phyloP scores from a whole-genome alignment of 352 stramenopile genomes.

The Paralagenidium karlingii region DNA sequence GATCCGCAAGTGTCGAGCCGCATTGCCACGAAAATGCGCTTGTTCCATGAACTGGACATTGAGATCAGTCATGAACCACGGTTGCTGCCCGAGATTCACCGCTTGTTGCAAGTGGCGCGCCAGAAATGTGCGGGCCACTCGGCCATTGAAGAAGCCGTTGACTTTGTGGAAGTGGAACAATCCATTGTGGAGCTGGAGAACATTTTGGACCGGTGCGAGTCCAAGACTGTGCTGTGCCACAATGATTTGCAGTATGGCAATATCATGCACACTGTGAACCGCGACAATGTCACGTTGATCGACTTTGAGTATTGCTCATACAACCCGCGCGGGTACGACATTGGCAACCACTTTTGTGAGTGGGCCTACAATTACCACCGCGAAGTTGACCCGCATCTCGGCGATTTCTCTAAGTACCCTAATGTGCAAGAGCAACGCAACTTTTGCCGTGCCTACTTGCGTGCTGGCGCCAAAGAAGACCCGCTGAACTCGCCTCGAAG shows the following conservation, averaged over 20 bases:
- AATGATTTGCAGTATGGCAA: constrained; percentile 92
- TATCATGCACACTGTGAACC: constrained; percentile 48
- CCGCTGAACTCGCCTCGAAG: too few relatives aligned
- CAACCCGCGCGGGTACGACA: constrained; percentile 83
- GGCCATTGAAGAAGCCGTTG: constrained; percentile 8
- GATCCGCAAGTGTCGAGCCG: constrained; percentile 19
- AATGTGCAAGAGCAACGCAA: constrained; percentile 40
- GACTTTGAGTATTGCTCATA: constrained; percentile 92
- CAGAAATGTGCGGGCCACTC: constrained; percentile 44
- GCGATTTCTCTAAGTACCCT: constrained; percentile 65
- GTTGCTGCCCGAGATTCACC: constrained; percentile 39
- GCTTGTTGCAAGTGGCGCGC: constrained; percentile 40
- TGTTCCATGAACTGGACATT: constrained; percentile 60
- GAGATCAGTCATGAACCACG: constrained; percentile 42
- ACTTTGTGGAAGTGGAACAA: constrained; percentile 26
- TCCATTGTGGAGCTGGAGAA: constrained; percentile 50
- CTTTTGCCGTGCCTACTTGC: constrained; percentile 61
- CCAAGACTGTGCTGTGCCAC: constrained; percentile 78
- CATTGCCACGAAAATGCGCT: constrained; percentile 52
- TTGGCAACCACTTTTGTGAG: constrained; percentile 90
- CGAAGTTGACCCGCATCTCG: constrained; percentile 63
- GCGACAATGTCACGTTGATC: constrained; percentile 68
- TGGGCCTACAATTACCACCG: constrained; percentile 79
- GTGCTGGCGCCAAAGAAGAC: constrained; percentile 19
- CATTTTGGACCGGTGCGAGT: constrained; percentile 38